These are phyloP conservation scores for Camellia lanceoleosa DNA, from an alignment of 148 eudicot species.

Conservation along the genomic window DNA sequence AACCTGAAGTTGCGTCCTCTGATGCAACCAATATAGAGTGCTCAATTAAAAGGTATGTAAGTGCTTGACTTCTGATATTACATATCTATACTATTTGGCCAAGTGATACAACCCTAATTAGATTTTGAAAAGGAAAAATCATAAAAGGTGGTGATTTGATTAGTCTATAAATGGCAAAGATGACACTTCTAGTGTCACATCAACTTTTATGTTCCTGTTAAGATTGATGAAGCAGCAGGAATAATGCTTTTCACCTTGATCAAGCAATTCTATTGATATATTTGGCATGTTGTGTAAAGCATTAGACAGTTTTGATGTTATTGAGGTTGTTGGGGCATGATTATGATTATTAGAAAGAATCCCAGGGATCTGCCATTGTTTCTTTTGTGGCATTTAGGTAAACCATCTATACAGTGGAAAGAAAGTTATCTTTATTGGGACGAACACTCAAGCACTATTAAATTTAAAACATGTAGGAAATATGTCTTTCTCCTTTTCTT, in stretches of 20 bases:
- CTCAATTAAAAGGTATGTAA: conserved; percentile 70
- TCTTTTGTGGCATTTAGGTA: no score
- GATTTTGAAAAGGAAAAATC: neutral
- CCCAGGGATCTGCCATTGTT: no score
- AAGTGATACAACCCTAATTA: neutral
- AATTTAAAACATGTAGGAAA: no score
- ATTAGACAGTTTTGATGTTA: neutral
- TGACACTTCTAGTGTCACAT: neutral
- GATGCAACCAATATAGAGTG: conserved; percentile 98
- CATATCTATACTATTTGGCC: neutral
- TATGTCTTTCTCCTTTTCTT: neutral
- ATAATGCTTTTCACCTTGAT: no score
- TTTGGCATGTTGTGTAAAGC: neutral
- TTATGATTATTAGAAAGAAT: no score
- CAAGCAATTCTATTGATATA: neutral
- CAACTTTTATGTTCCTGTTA: neutral
- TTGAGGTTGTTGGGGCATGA: neutral
- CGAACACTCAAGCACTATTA: no score
- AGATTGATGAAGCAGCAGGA: neutral
- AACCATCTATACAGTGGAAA: no score
- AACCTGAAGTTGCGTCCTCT: conserved; percentile 97
- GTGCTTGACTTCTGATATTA: conserved; percentile 1
- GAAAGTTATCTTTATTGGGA: no score
- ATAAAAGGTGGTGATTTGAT: neutral
- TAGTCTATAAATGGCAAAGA: neutral